phyloP scores from a whole-genome alignment of 2,329 filamentous ascomycete species.

The Colletotrichum falcatum region DNA sequence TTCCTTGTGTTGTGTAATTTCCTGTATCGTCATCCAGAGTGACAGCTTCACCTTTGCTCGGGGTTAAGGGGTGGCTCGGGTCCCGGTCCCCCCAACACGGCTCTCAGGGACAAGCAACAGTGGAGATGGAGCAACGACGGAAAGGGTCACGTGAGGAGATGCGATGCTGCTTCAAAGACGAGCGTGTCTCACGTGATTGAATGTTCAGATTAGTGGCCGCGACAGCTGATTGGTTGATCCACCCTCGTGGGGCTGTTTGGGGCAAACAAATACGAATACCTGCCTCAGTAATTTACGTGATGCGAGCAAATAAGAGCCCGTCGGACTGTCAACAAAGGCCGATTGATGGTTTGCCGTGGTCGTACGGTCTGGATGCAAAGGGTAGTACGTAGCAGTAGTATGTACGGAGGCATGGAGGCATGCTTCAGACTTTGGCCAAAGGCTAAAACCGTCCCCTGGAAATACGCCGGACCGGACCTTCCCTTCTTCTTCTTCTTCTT shows the following conservation, averaged over 20 bases:
- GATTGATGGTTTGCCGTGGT: not conserved
- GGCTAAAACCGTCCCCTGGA: not conserved
- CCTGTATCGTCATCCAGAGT: conserved; percentile 32
- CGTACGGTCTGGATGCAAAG: too few species aligned
- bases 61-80: conserved; percentile 14
- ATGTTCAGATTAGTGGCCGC: not conserved
- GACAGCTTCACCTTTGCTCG: conserved; percentile 32
- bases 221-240: not conserved
- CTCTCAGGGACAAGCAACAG: conserved; percentile 22
- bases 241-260: conserved; percentile 2
- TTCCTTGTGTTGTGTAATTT: conserved; percentile 37
- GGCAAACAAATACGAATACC: too few species aligned
- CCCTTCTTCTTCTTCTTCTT: not conserved
- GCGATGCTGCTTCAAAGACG: too few species aligned
- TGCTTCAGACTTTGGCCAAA: not conserved
- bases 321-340: not conserved
- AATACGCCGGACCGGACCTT: not conserved
- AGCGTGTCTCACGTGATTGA: not conserved
- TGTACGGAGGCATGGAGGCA: not conserved
- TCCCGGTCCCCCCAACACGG: conserved; percentile 7
- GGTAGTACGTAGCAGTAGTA: too few species aligned
- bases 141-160: conserved; percentile 17
- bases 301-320: not conserved
- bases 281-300: too few species aligned
- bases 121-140: not conserved